phyloP scores from a whole-genome alignment of 2,329 filamentous ascomycete genomes.

The Colletotrichum godetiae region DNA sequence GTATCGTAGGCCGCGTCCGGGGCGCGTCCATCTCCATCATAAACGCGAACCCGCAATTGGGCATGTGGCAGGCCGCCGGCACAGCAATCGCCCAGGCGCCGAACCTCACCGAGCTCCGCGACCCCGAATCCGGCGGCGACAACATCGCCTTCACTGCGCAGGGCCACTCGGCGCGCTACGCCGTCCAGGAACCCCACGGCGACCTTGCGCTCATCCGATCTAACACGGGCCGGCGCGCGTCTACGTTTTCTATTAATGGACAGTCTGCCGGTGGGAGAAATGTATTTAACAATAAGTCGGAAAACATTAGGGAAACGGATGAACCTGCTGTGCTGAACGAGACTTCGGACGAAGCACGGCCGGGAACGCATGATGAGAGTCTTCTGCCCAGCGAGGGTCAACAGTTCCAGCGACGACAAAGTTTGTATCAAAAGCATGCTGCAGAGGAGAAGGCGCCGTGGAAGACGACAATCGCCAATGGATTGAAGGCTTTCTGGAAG shows the following conservation, averaged over 20 bases:
- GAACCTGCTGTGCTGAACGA: not conserved
- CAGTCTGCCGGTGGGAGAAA: not conserved
- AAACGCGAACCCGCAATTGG: constrained; percentile 43
- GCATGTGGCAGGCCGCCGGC: constrained; percentile 45
- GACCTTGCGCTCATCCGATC: constrained; percentile 39
- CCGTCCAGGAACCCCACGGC: constrained; percentile 39
- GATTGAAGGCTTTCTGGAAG: constrained; percentile 43
- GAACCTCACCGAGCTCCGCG: constrained; percentile 43
- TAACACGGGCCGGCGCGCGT: constrained; percentile 32
- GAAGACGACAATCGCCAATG: constrained; percentile 40
- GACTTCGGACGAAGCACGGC: not conserved
- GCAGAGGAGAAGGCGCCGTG: constrained; percentile 39
- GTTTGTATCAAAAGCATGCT: constrained; percentile 38
- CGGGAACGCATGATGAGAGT: not conserved
- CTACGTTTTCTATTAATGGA: constrained; percentile 20
- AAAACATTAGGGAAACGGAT: not conserved
- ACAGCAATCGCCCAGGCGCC: constrained; percentile 45
- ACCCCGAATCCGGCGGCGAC: constrained; percentile 40
- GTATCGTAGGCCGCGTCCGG: constrained; percentile 40
- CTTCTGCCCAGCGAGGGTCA: not conserved
- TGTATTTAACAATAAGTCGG: constrained; percentile 4
- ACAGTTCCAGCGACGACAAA: constrained; percentile 36
- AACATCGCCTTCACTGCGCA: constrained; percentile 44
- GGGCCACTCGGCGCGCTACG: constrained; percentile 43
- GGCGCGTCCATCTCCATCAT: constrained; percentile 42